Percentiles rank a stretch among this genome's conserved stretches.
Conservation (phyloP, 495 filamentous ascomycete species). For the Pseudevernia furfuracea region DNA sequence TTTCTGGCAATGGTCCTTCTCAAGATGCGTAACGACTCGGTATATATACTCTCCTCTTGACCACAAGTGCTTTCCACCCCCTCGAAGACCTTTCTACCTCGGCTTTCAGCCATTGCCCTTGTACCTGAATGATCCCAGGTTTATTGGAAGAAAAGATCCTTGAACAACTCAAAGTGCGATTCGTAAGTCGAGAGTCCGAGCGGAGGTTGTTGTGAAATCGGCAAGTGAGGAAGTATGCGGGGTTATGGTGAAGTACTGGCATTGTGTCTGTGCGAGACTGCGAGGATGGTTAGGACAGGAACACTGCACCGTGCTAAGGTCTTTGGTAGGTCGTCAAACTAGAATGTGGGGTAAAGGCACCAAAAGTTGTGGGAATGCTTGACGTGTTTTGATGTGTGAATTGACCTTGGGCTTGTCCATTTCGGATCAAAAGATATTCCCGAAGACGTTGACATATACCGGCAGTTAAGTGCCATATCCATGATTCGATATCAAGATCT, state of each 20-base stretch:
- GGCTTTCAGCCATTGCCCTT: not conserved
- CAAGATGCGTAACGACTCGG: too few species aligned
- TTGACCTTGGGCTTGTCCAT: not conserved
- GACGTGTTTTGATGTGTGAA: not conserved
- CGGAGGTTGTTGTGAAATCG: not conserved
- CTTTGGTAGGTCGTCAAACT: not conserved
- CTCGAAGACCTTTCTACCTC: not conserved
- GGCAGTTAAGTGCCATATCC: conserved; percentile 2
- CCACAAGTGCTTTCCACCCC: not conserved
- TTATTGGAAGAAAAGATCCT: not conserved
- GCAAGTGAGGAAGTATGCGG: not conserved
- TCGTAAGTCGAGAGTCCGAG: not conserved
- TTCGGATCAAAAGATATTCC: conserved; percentile 2
- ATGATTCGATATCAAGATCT: not conserved
- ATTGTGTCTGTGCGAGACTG: not conserved
- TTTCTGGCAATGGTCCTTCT: not conserved
- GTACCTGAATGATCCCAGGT: not conserved
- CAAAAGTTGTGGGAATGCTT: not conserved
- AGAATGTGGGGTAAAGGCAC: not conserved
- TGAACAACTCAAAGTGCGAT: not conserved
- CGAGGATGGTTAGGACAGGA: not conserved
- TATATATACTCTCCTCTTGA: not conserved
- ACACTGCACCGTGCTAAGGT: not conserved
- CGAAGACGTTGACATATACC: conserved; percentile 1
- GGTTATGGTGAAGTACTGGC: not conserved